These are phyloP conservation scores for Ophiosphaerella narmari DNA, from an alignment of 2,329 filamentous ascomycete species.

Conservation along the genomic window DNA sequence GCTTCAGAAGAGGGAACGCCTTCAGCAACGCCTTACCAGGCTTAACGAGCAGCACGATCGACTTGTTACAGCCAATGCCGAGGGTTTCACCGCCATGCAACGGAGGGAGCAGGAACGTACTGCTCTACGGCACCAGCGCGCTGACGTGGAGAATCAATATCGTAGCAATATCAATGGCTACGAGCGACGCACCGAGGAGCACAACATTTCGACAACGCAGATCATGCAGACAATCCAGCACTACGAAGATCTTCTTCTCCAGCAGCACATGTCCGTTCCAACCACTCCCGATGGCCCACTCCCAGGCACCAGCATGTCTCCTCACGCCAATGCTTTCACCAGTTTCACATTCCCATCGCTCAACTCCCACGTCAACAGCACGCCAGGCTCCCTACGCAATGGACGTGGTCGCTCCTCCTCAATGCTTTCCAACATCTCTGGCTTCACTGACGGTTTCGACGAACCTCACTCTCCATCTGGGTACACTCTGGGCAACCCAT, in stretches of 20 bases:
- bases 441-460: constrained; percentile 55
- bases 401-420: constrained; percentile 56
- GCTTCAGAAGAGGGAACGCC: constrained; percentile 73
- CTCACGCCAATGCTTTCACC: constrained; percentile 39
- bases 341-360: constrained; percentile 45
- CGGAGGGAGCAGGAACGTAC: constrained; percentile 48
- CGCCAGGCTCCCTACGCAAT: constrained; percentile 41
- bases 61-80: constrained; percentile 70
- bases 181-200: constrained; percentile 45
- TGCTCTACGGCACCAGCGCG: constrained; percentile 42
- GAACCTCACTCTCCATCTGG: constrained; percentile 34
- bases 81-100: constrained; percentile 66
- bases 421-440: constrained; percentile 58
- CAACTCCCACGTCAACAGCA: constrained; percentile 35
- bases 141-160: constrained; percentile 44
- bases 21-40: constrained; percentile 71
- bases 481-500: constrained; percentile 41
- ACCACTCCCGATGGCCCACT: constrained; percentile 65
- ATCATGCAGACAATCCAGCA: constrained; percentile 44
- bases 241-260: constrained; percentile 47
- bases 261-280: constrained; percentile 48
- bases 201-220: constrained; percentile 43
- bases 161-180: constrained; percentile 45
- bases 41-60: constrained; percentile 73
- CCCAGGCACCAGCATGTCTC: constrained; percentile 55